Evolutionary conservation across 2,329 filamentous ascomycete genomes (phyloP).

Genomic region (Fusarium globosum): DNA sequence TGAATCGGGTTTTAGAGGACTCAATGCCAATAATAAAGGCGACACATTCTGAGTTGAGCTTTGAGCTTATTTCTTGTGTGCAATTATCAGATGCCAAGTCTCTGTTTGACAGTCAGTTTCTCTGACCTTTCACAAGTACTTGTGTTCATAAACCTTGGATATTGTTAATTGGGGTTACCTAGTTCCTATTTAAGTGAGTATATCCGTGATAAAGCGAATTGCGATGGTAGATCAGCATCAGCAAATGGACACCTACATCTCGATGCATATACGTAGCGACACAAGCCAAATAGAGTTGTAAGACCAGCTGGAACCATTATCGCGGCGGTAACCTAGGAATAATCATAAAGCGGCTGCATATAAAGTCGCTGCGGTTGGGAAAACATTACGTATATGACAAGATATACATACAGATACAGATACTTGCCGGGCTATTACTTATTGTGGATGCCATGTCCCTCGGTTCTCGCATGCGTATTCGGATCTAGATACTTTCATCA

Average conservation of each 20-base stretch:
- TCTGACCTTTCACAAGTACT: not conserved
- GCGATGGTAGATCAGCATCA: not conserved
- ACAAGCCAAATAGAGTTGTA: not conserved
- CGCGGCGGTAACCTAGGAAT: not conserved
- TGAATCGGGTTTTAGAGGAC: slow-evolving; percentile 4
- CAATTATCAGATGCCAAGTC: not conserved
- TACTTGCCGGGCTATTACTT: not conserved
- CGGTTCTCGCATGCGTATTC: slow-evolving; percentile 31
- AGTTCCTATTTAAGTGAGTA: not conserved
- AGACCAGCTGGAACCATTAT: not conserved
- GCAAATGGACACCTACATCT: not conserved
- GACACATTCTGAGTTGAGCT: not conserved
- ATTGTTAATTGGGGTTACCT: not conserved
- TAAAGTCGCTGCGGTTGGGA: not conserved
- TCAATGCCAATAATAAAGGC: not conserved
- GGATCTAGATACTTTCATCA: not conserved
- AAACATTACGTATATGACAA: not conserved
- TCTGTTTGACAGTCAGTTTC: not conserved
- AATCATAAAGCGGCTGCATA: not conserved
- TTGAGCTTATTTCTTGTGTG: slow-evolving; percentile 1
- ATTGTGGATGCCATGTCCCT: not conserved
- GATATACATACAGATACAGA: not conserved
- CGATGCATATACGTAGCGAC: not conserved
- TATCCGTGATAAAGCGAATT: not conserved
- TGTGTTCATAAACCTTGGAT: not conserved